phyloP scores from a whole-genome alignment of 108 stramenopile species.

The Cyclotella baltica region DNA sequence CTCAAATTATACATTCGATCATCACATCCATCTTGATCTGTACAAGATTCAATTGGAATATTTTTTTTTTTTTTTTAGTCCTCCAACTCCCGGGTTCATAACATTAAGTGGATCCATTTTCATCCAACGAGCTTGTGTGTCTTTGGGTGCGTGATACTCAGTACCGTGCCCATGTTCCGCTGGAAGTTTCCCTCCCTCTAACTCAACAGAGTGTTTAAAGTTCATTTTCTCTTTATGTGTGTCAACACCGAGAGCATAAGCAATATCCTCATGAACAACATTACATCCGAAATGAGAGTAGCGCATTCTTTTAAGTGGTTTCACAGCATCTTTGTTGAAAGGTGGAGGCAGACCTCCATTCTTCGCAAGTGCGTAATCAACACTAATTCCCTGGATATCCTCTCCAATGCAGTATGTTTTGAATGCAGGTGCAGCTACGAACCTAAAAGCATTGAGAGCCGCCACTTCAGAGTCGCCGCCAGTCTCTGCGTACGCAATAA shows the following conservation, averaged over 20 bases:
- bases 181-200: constrained; percentile 67
- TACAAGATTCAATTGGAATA: constrained; percentile 17
- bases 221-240: constrained; percentile 72
- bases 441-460: constrained; percentile 79
- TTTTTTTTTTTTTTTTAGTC: constrained; percentile 50
- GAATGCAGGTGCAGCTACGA: constrained; percentile 82
- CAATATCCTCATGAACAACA: constrained; percentile 89
- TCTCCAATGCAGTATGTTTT: constrained; percentile 82
- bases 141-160: constrained; percentile 79
- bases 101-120: constrained; percentile 89
- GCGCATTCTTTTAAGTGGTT: constrained; percentile 82
- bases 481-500: constrained; percentile 44
- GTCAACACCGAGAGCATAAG: constrained; percentile 74
- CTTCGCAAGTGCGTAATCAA: constrained; percentile 85
- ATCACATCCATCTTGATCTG: neutral
- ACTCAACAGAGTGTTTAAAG: constrained; percentile 73
- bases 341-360: constrained; percentile 65
- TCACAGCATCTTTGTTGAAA: constrained; percentile 32
- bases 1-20: neutral
- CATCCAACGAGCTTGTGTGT: constrained; percentile 78
- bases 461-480: constrained; percentile 44
- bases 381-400: constrained; percentile 77
- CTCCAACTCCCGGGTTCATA: constrained; percentile 87
- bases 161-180: constrained; percentile 91
- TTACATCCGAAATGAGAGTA: constrained; percentile 92